Conservation (phyloP, 805 yeast genomes). For the Yamadazyma tumulicola region DNA sequence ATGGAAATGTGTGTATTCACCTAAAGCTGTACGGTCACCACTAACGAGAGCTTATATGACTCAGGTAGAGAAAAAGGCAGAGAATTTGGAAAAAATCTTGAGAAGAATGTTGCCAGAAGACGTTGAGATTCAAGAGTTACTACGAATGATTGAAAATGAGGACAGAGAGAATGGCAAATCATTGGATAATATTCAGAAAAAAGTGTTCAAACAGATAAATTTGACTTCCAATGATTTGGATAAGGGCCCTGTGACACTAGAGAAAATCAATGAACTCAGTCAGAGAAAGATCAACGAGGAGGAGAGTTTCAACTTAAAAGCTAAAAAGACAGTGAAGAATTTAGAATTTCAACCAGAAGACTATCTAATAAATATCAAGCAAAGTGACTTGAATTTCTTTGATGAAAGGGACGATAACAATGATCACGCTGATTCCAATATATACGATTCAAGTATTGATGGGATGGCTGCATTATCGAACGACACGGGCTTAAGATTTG, state of each 20-base stretch:
- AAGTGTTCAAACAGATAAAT: conserved; percentile 14
- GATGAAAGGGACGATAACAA: conserved; percentile 17
- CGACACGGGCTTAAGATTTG: conserved; percentile 17
- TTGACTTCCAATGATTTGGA: conserved; percentile 16
- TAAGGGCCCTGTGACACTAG: conserved; percentile 15
- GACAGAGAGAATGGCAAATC: conserved; percentile 4
- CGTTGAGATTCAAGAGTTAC: conserved; percentile 19
- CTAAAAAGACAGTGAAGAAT: conserved; percentile 4
- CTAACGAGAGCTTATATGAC: conserved; percentile 79
- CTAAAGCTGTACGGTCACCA: conserved; percentile 74
- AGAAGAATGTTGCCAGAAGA: conserved; percentile 30
- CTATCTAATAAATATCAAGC: conserved; percentile 16
- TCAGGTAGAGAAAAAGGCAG: conserved; percentile 56
- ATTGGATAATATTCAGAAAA: conserved; percentile 5
- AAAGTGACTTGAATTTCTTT: conserved; percentile 17
- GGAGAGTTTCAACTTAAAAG: neutral
- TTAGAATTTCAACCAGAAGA: conserved; percentile 17
- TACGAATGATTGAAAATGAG: conserved; percentile 13
- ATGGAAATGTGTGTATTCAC: conserved; percentile 80
- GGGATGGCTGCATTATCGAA: conserved; percentile 63
- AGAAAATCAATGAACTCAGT: conserved; percentile 15
- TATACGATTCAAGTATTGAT: conserved; percentile 35
- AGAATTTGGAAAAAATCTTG: conserved; percentile 29
- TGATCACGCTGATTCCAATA: conserved; percentile 6
- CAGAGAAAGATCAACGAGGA: conserved; percentile 11